Evolutionary conservation across 2,329 filamentous ascomycete species (phyloP).

Genomic region (Sporothrix phasma): DNA sequence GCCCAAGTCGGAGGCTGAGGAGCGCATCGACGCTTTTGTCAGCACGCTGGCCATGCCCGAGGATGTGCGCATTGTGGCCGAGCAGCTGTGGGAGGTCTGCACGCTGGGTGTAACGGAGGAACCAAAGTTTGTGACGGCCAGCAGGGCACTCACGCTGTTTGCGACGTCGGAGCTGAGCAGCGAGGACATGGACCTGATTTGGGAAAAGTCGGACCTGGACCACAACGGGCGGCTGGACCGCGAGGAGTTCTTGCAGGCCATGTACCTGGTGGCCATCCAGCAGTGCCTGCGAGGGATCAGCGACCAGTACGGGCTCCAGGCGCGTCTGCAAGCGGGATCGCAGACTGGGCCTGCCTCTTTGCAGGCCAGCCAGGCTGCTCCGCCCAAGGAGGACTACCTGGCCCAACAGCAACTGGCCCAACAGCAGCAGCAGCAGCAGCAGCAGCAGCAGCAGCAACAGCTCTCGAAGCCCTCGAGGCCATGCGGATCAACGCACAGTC

Average conservation of each 20-base stretch:
- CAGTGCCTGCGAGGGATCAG: slow-evolving; percentile 1
- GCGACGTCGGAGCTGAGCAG: slow-evolving; percentile 17
- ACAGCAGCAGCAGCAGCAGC: neutral
- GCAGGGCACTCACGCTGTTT: slow-evolving; percentile 20
- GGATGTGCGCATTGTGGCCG: neutral
- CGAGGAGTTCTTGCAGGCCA: slow-evolving; percentile 21
- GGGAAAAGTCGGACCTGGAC: slow-evolving; percentile 21
- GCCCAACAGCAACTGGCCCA: neutral
- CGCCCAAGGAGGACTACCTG: neutral
- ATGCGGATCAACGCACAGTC: neutral
- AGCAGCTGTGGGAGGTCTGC: neutral
- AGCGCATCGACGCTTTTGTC: slow-evolving; percentile 5
- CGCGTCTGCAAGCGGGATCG: neutral
- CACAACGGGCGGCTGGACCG: slow-evolving; percentile 20
- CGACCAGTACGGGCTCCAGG: neutral
- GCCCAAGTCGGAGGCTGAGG: neutral
- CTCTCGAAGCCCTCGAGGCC: neutral
- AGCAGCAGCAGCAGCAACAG: neutral
- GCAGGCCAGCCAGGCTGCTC: neutral
- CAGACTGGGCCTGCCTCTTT: neutral
- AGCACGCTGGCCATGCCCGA: slow-evolving; percentile 5
- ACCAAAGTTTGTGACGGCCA: slow-evolving; percentile 16
- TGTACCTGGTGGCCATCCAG: slow-evolving; percentile 19
- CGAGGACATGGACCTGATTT: slow-evolving; percentile 19
- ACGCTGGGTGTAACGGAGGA: neutral